These are phyloP conservation scores for Spiraea crenata DNA, from an alignment of 331 rosid genomes.

Conservation along the genomic window DNA sequence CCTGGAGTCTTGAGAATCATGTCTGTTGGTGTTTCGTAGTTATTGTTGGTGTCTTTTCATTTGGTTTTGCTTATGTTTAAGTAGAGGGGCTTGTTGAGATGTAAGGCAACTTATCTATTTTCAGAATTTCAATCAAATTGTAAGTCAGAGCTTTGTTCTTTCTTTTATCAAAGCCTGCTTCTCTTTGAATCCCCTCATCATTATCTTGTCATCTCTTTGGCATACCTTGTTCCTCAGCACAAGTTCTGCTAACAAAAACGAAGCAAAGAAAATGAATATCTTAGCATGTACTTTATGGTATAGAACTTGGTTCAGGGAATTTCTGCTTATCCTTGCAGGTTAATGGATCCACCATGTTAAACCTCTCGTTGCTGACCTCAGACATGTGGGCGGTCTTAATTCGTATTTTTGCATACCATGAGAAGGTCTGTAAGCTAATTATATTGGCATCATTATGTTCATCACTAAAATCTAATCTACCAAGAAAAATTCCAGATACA, in stretches of 20 bases:
- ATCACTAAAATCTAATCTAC: neutral
- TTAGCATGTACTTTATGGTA: neutral
- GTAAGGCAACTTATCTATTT: too few species aligned
- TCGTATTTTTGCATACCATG: constrained; percentile 82
- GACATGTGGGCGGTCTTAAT: constrained; percentile 98
- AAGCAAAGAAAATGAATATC: neutral
- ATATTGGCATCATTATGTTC: neutral
- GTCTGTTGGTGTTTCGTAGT: too few species aligned
- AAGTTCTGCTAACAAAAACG: constrained; percentile 2
- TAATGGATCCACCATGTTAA: constrained; percentile 91
- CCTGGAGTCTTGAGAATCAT: too few species aligned
- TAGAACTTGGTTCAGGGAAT: neutral
- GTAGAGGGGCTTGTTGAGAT: too few species aligned
- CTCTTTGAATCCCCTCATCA: too few species aligned
- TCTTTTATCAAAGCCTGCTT: too few species aligned
- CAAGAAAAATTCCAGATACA: neutral
- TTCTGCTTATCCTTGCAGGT: constrained; percentile 44
- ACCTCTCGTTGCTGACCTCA: constrained; percentile 91
- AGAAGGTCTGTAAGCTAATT: constrained; percentile 55
- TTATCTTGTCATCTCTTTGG: too few species aligned
- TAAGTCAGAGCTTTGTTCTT: too few species aligned
- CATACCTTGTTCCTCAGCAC: too few species aligned
- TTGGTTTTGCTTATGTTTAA: too few species aligned
- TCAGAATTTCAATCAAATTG: too few species aligned
- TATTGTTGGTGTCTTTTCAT: too few species aligned